These are phyloP conservation scores for Aciculoconidium aculeatum DNA, from an alignment of 805 yeast genomes.

Conservation along the genomic window DNA sequence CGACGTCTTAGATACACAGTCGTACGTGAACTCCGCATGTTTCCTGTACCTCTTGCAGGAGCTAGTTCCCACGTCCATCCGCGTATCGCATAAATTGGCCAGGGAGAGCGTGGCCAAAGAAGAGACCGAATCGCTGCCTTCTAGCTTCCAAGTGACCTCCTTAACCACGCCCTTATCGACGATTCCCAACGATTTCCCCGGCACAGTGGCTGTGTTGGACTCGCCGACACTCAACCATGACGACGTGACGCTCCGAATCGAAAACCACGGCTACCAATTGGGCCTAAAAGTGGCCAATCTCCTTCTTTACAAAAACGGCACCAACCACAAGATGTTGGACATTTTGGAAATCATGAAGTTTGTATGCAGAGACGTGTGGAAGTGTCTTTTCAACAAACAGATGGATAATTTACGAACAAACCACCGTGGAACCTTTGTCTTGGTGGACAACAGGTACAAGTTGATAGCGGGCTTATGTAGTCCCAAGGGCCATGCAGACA, in stretches of 20 bases:
- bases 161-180: slow-evolving; percentile 23
- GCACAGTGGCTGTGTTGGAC: slow-evolving; percentile 37
- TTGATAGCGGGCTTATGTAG: slow-evolving; percentile 48
- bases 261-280: slow-evolving; percentile 62
- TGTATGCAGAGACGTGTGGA: slow-evolving; percentile 91
- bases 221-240: slow-evolving; percentile 33
- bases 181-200: slow-evolving; percentile 32
- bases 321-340: slow-evolving; percentile 44
- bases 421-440: slow-evolving; percentile 78
- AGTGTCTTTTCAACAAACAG: slow-evolving; percentile 69
- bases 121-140: slow-evolving; percentile 4
- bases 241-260: slow-evolving; percentile 55
- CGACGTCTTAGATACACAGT: slow-evolving; percentile 16
- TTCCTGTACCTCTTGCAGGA: slow-evolving; percentile 69
- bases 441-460: slow-evolving; percentile 62
- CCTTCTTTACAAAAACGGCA: slow-evolving; percentile 35
- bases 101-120: slow-evolving; percentile 8
- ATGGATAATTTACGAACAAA: slow-evolving; percentile 91
- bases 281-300: slow-evolving; percentile 55
- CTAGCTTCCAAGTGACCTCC: too few species aligned
- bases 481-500: slow-evolving; percentile 37
- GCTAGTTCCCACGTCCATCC: slow-evolving; percentile 63
- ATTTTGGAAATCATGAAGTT: slow-evolving; percentile 83
- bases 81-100: slow-evolving; percentile 48
- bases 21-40: slow-evolving; percentile 49